Conservation (phyloP, 1,284 basidiomycete species). For the Malassezia pachydermatis region DNA sequence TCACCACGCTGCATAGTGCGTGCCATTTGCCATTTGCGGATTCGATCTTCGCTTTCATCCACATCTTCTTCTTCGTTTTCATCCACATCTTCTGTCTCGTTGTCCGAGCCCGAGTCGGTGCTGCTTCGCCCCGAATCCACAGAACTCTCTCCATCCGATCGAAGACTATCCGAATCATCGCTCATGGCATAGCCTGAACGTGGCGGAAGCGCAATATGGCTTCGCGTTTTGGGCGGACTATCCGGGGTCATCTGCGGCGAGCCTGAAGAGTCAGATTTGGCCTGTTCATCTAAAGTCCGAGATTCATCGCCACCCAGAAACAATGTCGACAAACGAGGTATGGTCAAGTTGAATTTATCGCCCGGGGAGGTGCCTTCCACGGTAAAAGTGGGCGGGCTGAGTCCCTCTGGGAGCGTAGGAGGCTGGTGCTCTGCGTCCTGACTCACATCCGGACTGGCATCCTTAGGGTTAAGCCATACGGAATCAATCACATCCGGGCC, state of each 20-base stretch:
- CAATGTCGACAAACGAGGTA: conserved; percentile 11
- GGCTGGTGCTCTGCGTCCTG: neutral
- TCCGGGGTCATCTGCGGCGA: conserved; percentile 16
- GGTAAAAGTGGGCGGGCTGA: neutral
- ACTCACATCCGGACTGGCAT: neutral
- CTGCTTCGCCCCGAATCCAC: conserved; percentile 32
- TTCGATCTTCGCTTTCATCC: conserved; percentile 7
- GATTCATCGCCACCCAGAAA: conserved; percentile 3
- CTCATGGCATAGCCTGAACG: conserved; percentile 46
- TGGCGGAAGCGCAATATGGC: conserved; percentile 47
- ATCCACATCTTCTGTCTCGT: conserved; percentile 28
- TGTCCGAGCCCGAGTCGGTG: conserved; percentile 26
- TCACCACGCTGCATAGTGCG: neutral
- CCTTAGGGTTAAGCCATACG: conserved; percentile 9
- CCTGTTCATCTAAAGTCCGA: neutral
- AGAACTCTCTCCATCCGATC: conserved; percentile 43
- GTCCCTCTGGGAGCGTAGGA: neutral
- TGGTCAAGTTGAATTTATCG: conserved; percentile 9
- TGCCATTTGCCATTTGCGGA: conserved; percentile 1
- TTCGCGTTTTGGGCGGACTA: conserved; percentile 44
- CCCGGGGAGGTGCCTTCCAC: conserved; percentile 1
- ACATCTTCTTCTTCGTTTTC: conserved; percentile 26
- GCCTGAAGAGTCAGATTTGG: too few species aligned
- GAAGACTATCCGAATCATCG: conserved; percentile 46
- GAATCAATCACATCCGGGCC: conserved; percentile 9